These are phyloP conservation scores for Lasiodiplodia citricola DNA, from an alignment of 2,329 filamentous ascomycete species.

Conservation along the genomic window DNA sequence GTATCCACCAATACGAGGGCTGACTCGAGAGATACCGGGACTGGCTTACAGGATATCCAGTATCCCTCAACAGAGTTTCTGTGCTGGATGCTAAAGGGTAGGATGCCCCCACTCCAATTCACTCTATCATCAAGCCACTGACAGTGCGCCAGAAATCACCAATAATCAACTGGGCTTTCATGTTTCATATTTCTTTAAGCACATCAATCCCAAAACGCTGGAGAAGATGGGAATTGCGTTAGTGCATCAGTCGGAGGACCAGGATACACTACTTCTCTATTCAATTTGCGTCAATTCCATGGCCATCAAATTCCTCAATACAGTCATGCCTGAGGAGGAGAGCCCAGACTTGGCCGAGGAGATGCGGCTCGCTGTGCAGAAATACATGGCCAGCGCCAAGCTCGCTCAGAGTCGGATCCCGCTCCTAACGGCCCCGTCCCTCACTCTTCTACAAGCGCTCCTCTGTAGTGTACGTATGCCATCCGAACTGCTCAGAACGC, in stretches of 20 bases:
- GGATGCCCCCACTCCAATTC: neutral
- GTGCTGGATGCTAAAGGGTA: conserved; percentile 14
- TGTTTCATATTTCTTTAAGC: conserved; percentile 7
- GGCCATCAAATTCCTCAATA: conserved; percentile 31
- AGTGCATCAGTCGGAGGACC: conserved; percentile 37
- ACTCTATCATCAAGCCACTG: neutral
- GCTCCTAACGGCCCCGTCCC: conserved; percentile 36
- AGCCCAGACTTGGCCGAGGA: conserved; percentile 34
- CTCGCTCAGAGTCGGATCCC: conserved; percentile 38
- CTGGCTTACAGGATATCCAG: neutral
- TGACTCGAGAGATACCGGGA: neutral
- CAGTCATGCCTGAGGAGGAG: conserved; percentile 34
- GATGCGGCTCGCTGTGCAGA: conserved; percentile 35
- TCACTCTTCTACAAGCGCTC: conserved; percentile 38
- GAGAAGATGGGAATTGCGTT: conserved; percentile 39
- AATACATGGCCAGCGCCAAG: conserved; percentile 38
- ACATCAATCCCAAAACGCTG: conserved; percentile 29
- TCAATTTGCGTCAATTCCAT: conserved; percentile 42
- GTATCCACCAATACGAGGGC: neutral
- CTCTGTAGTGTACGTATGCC: conserved; percentile 37
- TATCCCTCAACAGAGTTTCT: conserved; percentile 9
- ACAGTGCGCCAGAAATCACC: neutral
- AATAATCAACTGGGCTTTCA: conserved; percentile 4
- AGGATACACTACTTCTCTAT: conserved; percentile 38
- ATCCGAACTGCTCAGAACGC: neutral